Evolutionary conservation across 2,329 filamentous ascomycete species (phyloP), one percentile per base, ranked within the genome.

Genomic region (Sarocladiaceae sp.): DNA sequence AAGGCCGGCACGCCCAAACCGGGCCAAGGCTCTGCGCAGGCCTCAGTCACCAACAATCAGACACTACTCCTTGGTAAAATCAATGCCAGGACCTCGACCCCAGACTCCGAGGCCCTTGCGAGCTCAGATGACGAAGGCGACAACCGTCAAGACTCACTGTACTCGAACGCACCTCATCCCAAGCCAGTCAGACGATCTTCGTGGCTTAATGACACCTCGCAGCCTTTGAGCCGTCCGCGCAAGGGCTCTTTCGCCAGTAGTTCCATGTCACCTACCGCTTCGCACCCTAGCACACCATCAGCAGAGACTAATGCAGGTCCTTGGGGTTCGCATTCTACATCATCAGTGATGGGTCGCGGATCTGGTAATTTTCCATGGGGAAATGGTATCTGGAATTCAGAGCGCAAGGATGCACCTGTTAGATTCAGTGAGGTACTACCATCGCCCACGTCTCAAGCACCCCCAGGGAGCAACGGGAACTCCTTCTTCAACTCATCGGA

Each of bases 101-200:
- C 91, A 18, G 93, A 97, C 60, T 96, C 90, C 3, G 91, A 97
- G 61, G 91, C 88, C 43, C 70, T 97, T 48, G 89, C 85, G 43
- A 97, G 91, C 53, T 96, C 90, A 11, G 93, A 97, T 62, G 93
- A 97, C 62, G 93, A 98, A 63, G 76, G 72, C 46, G 85, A 95
- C 48, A 74, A 80, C 58, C 73, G 77, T 52, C 72, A 78, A 53
- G 77, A 75, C 46, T 63, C 59, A 55, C 66, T 66, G 50, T 72
- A 72, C 55, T 66, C 64, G 55, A 60, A 60, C 48, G 58, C 62
- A 45, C 76, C 69, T 54, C 74, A 68, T 41, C 74, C 67, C 41
- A 86, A 82, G 55, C 78, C 84, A 37, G 76, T 75, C 20, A 80
- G 87, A 45, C 80, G 88, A 50, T 77, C 85, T 35, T 94, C 88